Base-by-base conservation (phyloP, 306 rosid genomes). In the Prunus fruticosa region DNA sequence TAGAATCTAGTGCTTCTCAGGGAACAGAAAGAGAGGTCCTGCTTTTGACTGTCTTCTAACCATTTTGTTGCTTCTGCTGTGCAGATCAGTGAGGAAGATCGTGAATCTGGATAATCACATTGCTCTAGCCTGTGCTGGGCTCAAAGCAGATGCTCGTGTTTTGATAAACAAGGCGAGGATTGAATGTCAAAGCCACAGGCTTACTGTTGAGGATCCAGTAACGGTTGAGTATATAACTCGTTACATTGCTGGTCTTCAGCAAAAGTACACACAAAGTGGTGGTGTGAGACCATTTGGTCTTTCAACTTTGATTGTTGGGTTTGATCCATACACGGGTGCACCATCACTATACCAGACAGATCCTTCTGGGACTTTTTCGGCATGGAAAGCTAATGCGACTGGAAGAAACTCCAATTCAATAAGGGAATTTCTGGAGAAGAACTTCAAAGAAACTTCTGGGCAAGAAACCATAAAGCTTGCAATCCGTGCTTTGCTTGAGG, bases 241-340 rank as follows among this genome's bases (percentile, higher is more conserved):
- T 28, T 88, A 89, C 84, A 95, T 95, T 71, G 98, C 98, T 7
- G 97, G 98, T 64, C 98, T 92, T 82, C 97, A 95, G 84, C 98
- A 95, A 71, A 95, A 95, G 87, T 96, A 95, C 85, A 95, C 98
- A 14, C 98, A 95, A 66, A 96, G 98, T 80, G 98, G 98, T 76
- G 98, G 98, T 43, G 98, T 92, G 64, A 73, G 98, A 50, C 98
- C 98, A 8, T 95, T 95, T 82, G 98, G 98, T n/a, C 96, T 92
- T 65, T 95, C 98, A 3, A 95, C 97, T 41, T 82, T 95, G 88
- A 95, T 95, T 56, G 88, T 95, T 34, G 98, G 98, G 16, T 95
- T 95, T 75, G 98, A 95, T 81, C 98, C 98, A 2, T 90, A 95
- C 78, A 84, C 93, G 0, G 73, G 66, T 22, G 12, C 89, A 12